phyloP scores from a whole-genome alignment of 352 stramenopile genomes.

The Globisporangium nunn region DNA sequence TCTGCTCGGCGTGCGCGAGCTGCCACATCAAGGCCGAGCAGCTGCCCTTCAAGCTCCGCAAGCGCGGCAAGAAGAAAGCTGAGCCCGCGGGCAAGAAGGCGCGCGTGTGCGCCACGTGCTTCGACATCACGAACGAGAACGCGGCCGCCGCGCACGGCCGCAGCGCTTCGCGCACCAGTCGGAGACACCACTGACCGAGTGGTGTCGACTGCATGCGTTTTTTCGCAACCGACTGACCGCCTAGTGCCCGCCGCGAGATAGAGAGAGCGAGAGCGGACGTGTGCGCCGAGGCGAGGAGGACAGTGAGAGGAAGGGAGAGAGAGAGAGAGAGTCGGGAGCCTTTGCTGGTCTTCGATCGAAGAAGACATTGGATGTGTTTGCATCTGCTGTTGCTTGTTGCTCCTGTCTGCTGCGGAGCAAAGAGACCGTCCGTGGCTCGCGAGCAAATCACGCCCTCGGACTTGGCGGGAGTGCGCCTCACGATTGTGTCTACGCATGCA shows the following conservation, averaged over 20 bases:
- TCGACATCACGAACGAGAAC: constrained; percentile 23
- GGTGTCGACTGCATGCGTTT: no score
- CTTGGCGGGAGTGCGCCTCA: no score
- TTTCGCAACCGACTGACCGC: no score
- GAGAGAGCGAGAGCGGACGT: neutral
- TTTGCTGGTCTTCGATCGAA: constrained; percentile 1
- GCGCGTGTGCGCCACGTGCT: constrained; percentile 72
- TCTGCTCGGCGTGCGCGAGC: constrained; percentile 40
- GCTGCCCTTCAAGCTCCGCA: constrained; percentile 37
- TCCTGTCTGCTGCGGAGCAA: no score
- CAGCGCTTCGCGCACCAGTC: constrained; percentile 7
- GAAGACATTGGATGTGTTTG: constrained; percentile 1
- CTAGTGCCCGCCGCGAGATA: neutral
- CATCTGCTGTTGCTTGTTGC: neutral
- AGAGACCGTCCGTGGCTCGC: no score
- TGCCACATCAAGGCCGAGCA: constrained; percentile 28
- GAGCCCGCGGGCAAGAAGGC: constrained; percentile 45
- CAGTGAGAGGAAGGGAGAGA: neutral
- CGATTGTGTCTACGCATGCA: no score
- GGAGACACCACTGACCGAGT: constrained; percentile 1
- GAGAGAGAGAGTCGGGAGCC: neutral
- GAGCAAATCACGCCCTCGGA: no score
- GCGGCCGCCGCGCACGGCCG: constrained; percentile 2
- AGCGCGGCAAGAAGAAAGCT: constrained; percentile 42
- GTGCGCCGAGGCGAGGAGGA: no score